A percentile compares a stretch with the other conserved stretches of the same genome.
Evolutionary conservation across 2,329 filamentous ascomycete genomes (phyloP).

Genomic region (Aspergillus ochraceus): DNA sequence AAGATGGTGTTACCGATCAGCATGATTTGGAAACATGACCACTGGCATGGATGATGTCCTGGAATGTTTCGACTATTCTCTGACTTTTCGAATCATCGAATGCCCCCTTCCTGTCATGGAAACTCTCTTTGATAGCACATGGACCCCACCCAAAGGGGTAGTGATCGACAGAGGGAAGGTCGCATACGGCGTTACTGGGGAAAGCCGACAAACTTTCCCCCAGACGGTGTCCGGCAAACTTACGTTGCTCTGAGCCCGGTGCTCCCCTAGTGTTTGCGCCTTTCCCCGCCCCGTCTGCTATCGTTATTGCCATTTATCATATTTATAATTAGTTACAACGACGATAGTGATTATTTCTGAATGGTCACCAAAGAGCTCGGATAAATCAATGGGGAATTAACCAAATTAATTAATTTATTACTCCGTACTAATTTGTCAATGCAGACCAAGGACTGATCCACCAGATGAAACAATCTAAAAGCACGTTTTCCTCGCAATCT

Average conservation of each 20-base stretch:
- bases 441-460: conserved; percentile 3
- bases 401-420: background rate
- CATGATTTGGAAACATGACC: background rate
- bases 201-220: background rate
- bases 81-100: background rate
- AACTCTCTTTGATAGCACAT: background rate
- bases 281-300: background rate
- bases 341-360: too few species aligned
- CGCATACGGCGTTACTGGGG: background rate
- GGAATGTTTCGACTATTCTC: background rate
- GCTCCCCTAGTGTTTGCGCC: background rate
- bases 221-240: background rate
- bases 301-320: background rate
- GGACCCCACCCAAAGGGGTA: background rate
- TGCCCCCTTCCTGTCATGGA: background rate
- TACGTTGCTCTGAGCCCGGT: background rate
- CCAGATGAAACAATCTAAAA: conserved; percentile 13
- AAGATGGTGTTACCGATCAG: background rate
- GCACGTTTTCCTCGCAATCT: background rate
- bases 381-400: background rate
- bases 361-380: background rate
- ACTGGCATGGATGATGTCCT: background rate
- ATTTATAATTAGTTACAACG: background rate
- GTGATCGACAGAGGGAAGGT: background rate
- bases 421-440: background rate